phyloP scores from a whole-genome alignment of 148 eudicot genomes.

The Chenopodium formosanum region DNA sequence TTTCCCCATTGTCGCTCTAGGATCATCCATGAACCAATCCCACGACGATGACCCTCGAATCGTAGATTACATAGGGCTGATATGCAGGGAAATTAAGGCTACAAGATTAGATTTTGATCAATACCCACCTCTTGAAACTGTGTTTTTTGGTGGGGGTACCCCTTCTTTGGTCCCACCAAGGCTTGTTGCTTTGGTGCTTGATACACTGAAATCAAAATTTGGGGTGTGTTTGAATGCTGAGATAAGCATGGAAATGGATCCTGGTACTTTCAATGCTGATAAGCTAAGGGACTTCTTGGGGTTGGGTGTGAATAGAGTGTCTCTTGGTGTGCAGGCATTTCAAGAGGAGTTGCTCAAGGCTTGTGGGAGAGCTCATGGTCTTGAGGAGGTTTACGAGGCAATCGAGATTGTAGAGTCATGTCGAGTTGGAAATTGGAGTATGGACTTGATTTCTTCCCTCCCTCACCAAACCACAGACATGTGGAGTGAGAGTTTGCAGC shows the following conservation, averaged over 20 bases:
- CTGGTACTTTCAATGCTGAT: conserved; percentile 73
- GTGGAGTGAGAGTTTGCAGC: conserved; percentile 90
- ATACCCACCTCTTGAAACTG: conserved; percentile 80
- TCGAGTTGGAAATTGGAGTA: conserved; percentile 84
- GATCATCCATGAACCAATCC: conserved; percentile 41
- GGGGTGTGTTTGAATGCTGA: conserved; percentile 67
- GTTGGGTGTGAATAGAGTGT: conserved; percentile 88
- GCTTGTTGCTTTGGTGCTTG: conserved; percentile 61
- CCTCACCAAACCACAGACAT: conserved; percentile 80
- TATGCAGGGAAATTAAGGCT: conserved; percentile 68
- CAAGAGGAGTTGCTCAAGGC: conserved; percentile 80
- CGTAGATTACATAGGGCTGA: conserved; percentile 48
- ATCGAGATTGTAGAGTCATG: conserved; percentile 63
- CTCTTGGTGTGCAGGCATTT: conserved; percentile 92
- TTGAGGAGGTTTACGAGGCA: conserved; percentile 70
- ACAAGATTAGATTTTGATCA: conserved; percentile 34
- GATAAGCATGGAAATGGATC: conserved; percentile 95
- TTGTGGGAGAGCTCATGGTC: conserved; percentile 95
- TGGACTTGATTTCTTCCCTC: conserved; percentile 91
- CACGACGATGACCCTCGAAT: conserved; percentile 68
- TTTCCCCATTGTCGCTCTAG: conserved; percentile 87
- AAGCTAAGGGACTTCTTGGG: conserved; percentile 55
- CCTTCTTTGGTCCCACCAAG: conserved; percentile 90
- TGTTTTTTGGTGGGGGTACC: conserved; percentile 93
- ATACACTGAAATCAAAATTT: conserved; percentile 45